Evolutionary conservation across 345 rosid species (phyloP), one percentile per base, ranked within the genome.

Genomic region (Populus simonii): DNA sequence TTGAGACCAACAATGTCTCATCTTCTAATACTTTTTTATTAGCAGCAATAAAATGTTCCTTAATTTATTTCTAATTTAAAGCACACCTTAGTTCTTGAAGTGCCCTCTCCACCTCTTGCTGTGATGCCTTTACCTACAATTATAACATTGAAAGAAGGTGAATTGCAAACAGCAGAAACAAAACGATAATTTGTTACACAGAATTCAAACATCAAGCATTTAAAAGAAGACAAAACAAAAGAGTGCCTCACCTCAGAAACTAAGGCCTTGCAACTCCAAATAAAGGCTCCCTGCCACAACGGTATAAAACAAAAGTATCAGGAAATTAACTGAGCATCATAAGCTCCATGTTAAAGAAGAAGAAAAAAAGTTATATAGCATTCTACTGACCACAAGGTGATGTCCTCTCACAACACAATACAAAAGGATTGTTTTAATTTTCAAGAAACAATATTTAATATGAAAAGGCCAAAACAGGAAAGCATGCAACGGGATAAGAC

Each of bases 231-330:
- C 3, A 70, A n/a, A 7, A 59, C 20, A 51, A 70, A 17, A 45
- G 31, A n/a, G 73, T 65, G 83, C 74, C 76, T 83, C 76, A 95
- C 99, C 93, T 95, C 98, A 75, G 99, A 86, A 77, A 92, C 90
- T 79, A 95, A 76, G 57, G 97, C 97, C 88, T 91, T 95, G 85
- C 85, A 84, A 83, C 98, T 95, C 99, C 99, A 95, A 33, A 95
- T 68, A 85, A 86, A 95, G 81, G 99, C 98, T 82, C 99, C 99
- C 99, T 95, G 79, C 27, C 77, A 76, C 73, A 36, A 29, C 23
- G 22, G 3, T 23, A 53, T 35, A 69, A 81, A 66, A 18, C 18
- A 83, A 70, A 43, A 61, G 49, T 43, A 65, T 80, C 38, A 81
- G 73, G 71, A 22, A 11, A 81, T 61, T 78, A 67, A 7, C 36